Conservation (phyloP, 306 rosid genomes). For the Argentina anserina region DNA sequence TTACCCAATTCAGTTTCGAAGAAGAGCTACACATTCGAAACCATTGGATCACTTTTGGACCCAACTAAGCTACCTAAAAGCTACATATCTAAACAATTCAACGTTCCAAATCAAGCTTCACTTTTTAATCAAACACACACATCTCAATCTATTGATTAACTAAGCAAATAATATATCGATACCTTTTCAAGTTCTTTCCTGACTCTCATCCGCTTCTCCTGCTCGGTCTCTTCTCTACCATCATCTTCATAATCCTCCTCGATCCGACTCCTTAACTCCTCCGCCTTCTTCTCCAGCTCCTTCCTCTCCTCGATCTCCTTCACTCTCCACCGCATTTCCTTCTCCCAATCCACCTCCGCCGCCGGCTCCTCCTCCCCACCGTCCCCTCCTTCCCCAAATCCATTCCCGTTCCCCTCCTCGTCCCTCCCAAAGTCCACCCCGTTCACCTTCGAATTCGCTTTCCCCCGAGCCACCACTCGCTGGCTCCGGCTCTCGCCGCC, state of each 20-base stretch:
- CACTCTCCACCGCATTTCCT: constrained; percentile 61
- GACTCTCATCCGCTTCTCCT: constrained; percentile 86
- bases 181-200: constrained; percentile 93
- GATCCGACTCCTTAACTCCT: constrained; percentile 63
- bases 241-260: constrained; percentile 39
- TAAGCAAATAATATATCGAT: not conserved
- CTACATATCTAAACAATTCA: not conserved
- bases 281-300: constrained; percentile 85
- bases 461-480: constrained; percentile 59
- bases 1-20: not conserved
- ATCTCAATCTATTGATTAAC: not conserved
- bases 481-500: constrained; percentile 60
- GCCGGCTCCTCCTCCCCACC: constrained; percentile 42
- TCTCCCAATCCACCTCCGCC: constrained; percentile 63
- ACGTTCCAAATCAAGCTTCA: not conserved
- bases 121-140: not conserved
- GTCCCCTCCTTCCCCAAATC: constrained; percentile 38
- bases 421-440: constrained; percentile 76
- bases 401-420: constrained; percentile 50
- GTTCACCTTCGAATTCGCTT: constrained; percentile 56
- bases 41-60: not conserved
- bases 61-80: not conserved
- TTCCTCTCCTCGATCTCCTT: constrained; percentile 84
- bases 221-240: constrained; percentile 60
- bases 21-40: not conserved